Percentiles rank a stretch among this genome's conserved stretches.
Conservation (phyloP, 208 protist species). For the Hexamita inflata region DNA sequence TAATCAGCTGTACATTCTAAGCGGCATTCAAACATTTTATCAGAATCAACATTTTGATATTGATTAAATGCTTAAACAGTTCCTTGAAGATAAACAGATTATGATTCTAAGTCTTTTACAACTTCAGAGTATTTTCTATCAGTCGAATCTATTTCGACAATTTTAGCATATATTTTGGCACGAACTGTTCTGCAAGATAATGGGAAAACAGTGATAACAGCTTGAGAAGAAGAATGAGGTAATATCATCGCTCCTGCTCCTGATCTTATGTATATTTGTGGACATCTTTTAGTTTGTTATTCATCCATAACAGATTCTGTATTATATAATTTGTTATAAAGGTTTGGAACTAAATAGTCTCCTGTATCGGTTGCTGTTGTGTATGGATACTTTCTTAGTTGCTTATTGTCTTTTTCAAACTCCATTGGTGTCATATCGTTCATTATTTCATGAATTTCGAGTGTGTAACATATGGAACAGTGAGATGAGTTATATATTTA, state of each 20-base stretch:
- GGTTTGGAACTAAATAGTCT: constrained; percentile 8
- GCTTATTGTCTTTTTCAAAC: neutral
- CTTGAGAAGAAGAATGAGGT: no score
- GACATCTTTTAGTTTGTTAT: neutral
- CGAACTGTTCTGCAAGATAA: neutral
- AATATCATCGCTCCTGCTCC: no score
- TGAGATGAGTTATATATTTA: no score
- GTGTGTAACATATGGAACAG: neutral
- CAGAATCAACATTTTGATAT: neutral
- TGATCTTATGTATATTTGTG: constrained; percentile 1
- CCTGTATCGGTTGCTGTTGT: neutral
- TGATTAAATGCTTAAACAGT: neutral
- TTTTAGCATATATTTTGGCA: neutral
- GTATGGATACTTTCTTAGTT: neutral
- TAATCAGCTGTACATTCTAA: constrained; percentile 4
- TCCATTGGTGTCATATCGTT: neutral
- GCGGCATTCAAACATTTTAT: neutral
- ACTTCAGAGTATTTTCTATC: neutral
- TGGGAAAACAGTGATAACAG: no score
- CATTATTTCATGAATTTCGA: constrained; percentile 25
- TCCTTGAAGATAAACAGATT: constrained; percentile 18
- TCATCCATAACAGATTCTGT: constrained; percentile 5
- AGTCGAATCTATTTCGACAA: neutral
- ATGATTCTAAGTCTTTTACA: neutral
- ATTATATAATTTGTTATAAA: constrained; percentile 2